These are phyloP conservation scores for Mycena latifolia DNA, from an alignment of 768 basidiomycete species.

Conservation along the genomic window DNA sequence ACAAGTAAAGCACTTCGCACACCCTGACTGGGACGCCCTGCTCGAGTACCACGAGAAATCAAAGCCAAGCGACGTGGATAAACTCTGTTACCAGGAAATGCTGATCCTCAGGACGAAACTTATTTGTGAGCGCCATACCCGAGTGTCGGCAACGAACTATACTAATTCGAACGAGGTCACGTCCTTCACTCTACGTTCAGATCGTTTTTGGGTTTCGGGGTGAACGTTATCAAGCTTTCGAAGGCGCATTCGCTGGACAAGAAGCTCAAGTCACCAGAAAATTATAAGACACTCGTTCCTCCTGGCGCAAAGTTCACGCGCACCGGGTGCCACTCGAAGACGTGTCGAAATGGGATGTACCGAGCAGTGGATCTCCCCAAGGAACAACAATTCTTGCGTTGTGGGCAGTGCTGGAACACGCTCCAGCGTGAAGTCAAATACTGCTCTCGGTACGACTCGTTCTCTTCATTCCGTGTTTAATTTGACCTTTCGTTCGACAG, in stretches of 20 bases:
- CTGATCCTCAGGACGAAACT: constrained; percentile 18
- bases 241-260: neutral
- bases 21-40: constrained; percentile 10
- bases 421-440: constrained; percentile 12
- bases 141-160: neutral
- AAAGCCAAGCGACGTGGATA: neutral
- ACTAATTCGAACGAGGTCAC: neutral
- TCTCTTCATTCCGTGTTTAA: too few relatives aligned
- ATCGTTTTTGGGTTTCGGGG: neutral
- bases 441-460: constrained; percentile 1
- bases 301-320: neutral
- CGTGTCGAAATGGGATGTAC: constrained; percentile 12
- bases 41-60: neutral
- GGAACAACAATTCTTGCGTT: constrained; percentile 4
- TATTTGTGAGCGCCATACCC: neutral
- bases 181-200: constrained; percentile 2
- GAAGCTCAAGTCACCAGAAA: neutral
- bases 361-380: neutral
- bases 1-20: neutral
- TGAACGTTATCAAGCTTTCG: neutral
- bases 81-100: neutral
- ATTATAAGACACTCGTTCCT: neutral
- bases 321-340: constrained; percentile 4
- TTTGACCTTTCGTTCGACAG: too few relatives aligned
- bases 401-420: constrained; percentile 12